Evolutionary conservation across 345 rosid genomes (phyloP), one percentile per base, ranked within the genome.

Genomic region (Odontarrhena argentea): DNA sequence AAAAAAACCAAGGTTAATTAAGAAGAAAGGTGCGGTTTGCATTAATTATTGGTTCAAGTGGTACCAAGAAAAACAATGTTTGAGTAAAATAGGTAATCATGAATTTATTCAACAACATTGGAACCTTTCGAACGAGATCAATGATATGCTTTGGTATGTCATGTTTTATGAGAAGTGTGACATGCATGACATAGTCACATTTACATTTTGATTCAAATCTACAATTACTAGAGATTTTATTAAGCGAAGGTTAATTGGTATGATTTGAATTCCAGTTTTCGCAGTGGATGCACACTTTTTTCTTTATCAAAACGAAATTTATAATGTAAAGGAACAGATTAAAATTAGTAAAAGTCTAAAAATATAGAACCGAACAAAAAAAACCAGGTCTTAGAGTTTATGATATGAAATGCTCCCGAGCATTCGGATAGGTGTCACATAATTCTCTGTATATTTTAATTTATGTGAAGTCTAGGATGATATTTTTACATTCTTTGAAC

Each of bases 11-110:
- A 18, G 22, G 22, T 18, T 18, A 18, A 18, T 18, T 18, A 18
- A 18, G 63, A 89, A 76, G 77, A 87, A 82, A 75, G 74, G 60
- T 73, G 79, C 80, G 38, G 76, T 67, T 55, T 65, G 74, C 68
- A 36, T 59, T 47, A 58, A 18, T 18, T 18, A 18, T 72, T 42
- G 61, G 63, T 68, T 59, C 73, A 55, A 66, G 66, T 28, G 46
- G 38, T 22, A 42, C 46, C 47, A 50, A 18, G 22, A 18, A 18
- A 18, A 18, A 18, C 22, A 18, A 18, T 18, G 22, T 18, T 18
- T 72, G 60, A 72, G 41, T 13, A 43, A 35, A 44, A 18, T 28
- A 28, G 32, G 32, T 28, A 28, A 62, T 60, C 48, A 36, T 47
- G 18, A 47, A 30, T 30, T 38, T 51, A 42, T 65, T 65, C 52